A percentile compares a stretch with the other conserved stretches of the same genome.
These are phyloP conservation scores for Fonsecaea pedrosoi DNA, from an alignment of 2,329 filamentous ascomycete species.

Conservation along the genomic window DNA sequence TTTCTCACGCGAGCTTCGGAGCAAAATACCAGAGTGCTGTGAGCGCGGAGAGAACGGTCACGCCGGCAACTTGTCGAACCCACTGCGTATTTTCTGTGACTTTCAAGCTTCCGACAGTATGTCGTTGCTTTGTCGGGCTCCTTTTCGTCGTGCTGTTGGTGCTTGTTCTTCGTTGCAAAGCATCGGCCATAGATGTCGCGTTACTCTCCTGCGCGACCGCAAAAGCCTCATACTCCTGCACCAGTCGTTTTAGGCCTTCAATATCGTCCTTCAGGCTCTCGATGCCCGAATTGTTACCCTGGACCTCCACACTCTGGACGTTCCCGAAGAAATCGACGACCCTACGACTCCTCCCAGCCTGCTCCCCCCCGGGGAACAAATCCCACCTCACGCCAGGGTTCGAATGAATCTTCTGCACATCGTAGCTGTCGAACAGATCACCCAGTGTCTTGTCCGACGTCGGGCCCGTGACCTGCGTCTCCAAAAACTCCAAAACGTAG, in stretches of 20 bases:
- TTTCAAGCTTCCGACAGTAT: constrained; percentile 25
- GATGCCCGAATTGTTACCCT: constrained; percentile 65
- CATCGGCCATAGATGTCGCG: constrained; percentile 31
- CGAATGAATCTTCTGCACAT: constrained; percentile 91
- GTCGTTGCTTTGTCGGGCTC: constrained; percentile 21
- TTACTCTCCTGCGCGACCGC: constrained; percentile 37
- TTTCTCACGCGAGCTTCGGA: constrained; percentile 35
- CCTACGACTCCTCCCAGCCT: constrained; percentile 75
- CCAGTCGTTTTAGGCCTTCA: constrained; percentile 69
- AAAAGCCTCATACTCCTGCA: constrained; percentile 55
- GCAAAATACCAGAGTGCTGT: constrained; percentile 43
- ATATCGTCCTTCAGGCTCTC: constrained; percentile 70
- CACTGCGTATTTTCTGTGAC: constrained; percentile 39
- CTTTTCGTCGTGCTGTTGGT: neutral
- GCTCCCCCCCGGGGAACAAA: constrained; percentile 84
- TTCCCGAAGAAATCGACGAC: constrained; percentile 99
- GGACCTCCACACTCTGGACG: constrained; percentile 94
- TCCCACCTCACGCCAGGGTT: constrained; percentile 93
- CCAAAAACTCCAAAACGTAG: constrained; percentile 96
- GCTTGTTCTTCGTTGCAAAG: constrained; percentile 25
- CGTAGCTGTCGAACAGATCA: constrained; percentile 95
- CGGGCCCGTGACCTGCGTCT: constrained; percentile 84
- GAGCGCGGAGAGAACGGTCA: constrained; percentile 42
- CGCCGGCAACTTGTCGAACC: constrained; percentile 40
- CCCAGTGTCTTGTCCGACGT: constrained; percentile 88